A percentile compares a stretch with the other conserved stretches of the same genome.
Evolutionary conservation across 257 asterid genomes (phyloP).

Genomic region (Solanum rostratum): DNA sequence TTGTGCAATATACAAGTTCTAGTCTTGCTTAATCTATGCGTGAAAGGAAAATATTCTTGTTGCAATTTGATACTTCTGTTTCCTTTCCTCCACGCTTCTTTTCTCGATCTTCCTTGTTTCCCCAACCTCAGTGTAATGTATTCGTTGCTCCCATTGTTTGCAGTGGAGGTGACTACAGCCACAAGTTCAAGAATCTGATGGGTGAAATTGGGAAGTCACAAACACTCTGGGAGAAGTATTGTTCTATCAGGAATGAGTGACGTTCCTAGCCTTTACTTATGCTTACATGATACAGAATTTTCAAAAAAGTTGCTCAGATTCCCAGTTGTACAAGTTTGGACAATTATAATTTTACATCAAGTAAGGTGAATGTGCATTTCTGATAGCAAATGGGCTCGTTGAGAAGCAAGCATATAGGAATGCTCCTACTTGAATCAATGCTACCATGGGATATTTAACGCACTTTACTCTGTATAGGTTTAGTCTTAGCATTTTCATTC

Average conservation of each 20-base stretch:
- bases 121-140: neutral
- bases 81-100: neutral
- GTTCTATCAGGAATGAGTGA: slow-evolving; percentile 86
- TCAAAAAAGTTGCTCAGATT: neutral
- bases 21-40: neutral
- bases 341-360: neutral
- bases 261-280: neutral
- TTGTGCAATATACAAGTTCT: neutral
- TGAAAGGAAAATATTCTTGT: neutral
- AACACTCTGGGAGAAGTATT: slow-evolving; percentile 63
- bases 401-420: neutral
- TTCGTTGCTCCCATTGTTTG: slow-evolving; percentile 5
- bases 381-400: neutral
- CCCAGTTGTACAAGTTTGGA: neutral
- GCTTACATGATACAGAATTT: neutral
- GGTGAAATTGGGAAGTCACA: slow-evolving; percentile 56
- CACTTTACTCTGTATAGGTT: neutral
- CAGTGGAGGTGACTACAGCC: slow-evolving; percentile 98
- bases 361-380: neutral
- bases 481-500: neutral
- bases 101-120: neutral
- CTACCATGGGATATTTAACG: neutral
- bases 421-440: neutral
- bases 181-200: slow-evolving; percentile 90
- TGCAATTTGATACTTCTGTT: neutral